phyloP scores from a whole-genome alignment of 2,329 filamentous ascomycete genomes.

The Bisporella sp. region DNA sequence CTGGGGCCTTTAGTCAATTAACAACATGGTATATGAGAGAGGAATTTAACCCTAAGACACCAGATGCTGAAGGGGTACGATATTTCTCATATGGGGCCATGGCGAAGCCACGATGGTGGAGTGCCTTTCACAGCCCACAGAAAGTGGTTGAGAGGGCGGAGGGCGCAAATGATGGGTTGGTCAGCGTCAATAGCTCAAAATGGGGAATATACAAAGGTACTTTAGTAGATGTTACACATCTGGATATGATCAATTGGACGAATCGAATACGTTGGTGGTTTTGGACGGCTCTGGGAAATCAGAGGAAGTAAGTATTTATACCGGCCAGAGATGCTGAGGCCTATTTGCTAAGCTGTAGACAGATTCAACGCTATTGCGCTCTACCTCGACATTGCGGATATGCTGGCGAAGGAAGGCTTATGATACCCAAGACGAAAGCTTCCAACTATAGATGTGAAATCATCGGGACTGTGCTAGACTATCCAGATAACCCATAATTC shows the following conservation, averaged over 20 bases:
- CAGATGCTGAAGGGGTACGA: conserved; percentile 43
- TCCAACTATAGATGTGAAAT: too few species aligned
- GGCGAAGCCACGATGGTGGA: conserved; percentile 52
- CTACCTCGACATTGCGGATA: conserved; percentile 60
- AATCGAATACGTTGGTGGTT: conserved; percentile 51
- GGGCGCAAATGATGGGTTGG: conserved; percentile 60
- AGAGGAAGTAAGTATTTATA: conserved; percentile 39
- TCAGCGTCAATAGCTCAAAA: conserved; percentile 54
- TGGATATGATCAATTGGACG: conserved; percentile 63
- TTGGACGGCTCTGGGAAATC: conserved; percentile 44
- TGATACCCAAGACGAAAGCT: conserved; percentile 4
- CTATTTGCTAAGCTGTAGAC: conserved; percentile 6
- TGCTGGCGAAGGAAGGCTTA: conserved; percentile 61
- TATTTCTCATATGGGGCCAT: conserved; percentile 59
- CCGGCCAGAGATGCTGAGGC: background rate
- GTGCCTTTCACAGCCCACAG: conserved; percentile 51
- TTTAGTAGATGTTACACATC: conserved; percentile 52
- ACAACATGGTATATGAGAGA: conserved; percentile 50
- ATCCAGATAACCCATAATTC: too few species aligned
- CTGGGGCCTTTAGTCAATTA: conserved; percentile 54
- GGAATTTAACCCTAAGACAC: conserved; percentile 51
- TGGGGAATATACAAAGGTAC: conserved; percentile 62
- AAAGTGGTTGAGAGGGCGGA: conserved; percentile 42
- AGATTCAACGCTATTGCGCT: conserved; percentile 63
- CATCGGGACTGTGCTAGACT: too few species aligned